These are phyloP conservation scores for Cladosporium cucumerinum DNA, from an alignment of 2,329 filamentous ascomycete species.

Conservation along the genomic window DNA sequence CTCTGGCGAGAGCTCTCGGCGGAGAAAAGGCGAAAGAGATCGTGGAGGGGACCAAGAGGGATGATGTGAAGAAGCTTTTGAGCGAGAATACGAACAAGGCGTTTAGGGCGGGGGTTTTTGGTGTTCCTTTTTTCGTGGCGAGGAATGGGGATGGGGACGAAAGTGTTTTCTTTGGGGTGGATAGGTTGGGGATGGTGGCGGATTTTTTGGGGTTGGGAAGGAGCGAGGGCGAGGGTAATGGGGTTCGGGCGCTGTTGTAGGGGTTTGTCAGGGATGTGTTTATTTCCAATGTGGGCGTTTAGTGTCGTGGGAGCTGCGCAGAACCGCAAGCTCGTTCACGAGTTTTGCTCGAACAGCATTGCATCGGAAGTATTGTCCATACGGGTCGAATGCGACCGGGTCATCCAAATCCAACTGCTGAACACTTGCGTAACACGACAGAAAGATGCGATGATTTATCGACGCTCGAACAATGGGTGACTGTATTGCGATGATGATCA, in stretches of 20 bases:
- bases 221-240: constrained; percentile 25
- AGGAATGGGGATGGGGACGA: constrained; percentile 52
- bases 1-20: constrained; percentile 48
- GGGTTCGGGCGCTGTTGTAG: neutral
- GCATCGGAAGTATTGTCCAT: neutral
- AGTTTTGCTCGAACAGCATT: neutral
- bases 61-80: constrained; percentile 48
- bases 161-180: constrained; percentile 59
- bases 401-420: neutral
- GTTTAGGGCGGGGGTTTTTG: constrained; percentile 56
- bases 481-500: neutral
- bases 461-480: neutral
- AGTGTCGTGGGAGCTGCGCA: too few species aligned
- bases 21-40: constrained; percentile 44
- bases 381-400: neutral
- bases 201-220: constrained; percentile 52
- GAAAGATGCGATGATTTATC: neutral
- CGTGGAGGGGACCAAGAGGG: constrained; percentile 29
- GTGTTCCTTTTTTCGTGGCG: constrained; percentile 58
- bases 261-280: neutral
- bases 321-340: too few species aligned
- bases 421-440: neutral
- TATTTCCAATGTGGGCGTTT: too few species aligned
- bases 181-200: constrained; percentile 56
- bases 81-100: constrained; percentile 50